Base-by-base conservation (phyloP, 495 filamentous ascomycete genomes). In the Lepraria neglecta region DNA sequence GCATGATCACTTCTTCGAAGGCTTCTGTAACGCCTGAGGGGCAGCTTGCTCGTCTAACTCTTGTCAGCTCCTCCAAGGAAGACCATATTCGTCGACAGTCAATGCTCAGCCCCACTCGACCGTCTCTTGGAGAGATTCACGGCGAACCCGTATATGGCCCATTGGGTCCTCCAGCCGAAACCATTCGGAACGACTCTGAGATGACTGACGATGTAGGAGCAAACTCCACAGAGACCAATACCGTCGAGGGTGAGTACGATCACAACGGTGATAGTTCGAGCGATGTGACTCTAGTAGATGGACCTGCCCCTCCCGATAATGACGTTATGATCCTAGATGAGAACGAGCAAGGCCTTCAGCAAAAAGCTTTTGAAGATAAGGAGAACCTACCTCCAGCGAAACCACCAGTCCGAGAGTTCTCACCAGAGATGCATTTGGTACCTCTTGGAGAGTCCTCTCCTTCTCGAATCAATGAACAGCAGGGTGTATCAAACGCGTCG, bases 21-120 rank as follows among this genome's bases (percentile, higher is more conserved):
- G 69, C 72, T 61, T 83, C 69, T 64, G 86, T 84, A 63, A 82
- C 68, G 46, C 94, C 94, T 0, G 82, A 87, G 12, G 83, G 83
- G 56, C 87, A 94, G 64, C 81, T 97, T 63, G 92, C 92, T 24
- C 85, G 91, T 44, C 82, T 92, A 33, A 89, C 92, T 3, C 77
- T 94, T 47, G 80, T 87, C 62, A 86, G 79, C 60, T 78, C 82
- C 3, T 77, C 79, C 33, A 80, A 80, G 35, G 84, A 85, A 68
- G 81, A 78, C 17, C 77, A 75, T 4, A 80, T 82, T 54, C 80
- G 83, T 42, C 78, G 81, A 28, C 73, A 74, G 28, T 86, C 84
- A 11, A 84, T 81, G 9, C 74, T 80, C 28, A 70, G 71, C 47
- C 71, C 68, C 53, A 68, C 64, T 35, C 71, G 73, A 52, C 70